These are phyloP conservation scores for Ophiostoma australiae DNA, from an alignment of 2,329 filamentous ascomycete species.

Conservation along the genomic window DNA sequence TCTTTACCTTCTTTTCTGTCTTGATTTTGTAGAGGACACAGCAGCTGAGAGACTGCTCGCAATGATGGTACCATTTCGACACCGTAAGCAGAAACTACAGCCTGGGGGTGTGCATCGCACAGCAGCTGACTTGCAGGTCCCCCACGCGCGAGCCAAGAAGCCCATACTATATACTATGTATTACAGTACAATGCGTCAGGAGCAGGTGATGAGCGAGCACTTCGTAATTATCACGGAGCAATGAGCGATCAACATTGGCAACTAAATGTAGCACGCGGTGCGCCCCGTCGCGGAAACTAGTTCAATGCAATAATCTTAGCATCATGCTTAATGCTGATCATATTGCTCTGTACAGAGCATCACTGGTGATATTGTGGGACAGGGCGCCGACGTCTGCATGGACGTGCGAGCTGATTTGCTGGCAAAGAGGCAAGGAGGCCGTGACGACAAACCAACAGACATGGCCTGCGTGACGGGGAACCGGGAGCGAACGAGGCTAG, in stretches of 20 bases:
- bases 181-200: too few species aligned
- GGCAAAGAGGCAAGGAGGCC: not conserved
- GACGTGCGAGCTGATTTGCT: not conserved
- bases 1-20: too few species aligned
- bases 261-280: not conserved
- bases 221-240: too few species aligned
- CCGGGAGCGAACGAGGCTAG: not conserved
- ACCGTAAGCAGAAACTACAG: not conserved
- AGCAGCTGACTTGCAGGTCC: too few species aligned
- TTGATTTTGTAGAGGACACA: too few species aligned
- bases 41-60: not conserved
- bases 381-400: not conserved
- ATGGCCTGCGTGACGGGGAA: not conserved
- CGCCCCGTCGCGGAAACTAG: not conserved
- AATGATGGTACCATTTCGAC: not conserved
- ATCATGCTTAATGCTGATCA: not conserved
- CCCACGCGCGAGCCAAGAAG: too few species aligned
- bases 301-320: not conserved
- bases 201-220: too few species aligned
- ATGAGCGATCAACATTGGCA: not conserved
- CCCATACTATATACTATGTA: too few species aligned
- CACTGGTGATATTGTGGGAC: too few species aligned
- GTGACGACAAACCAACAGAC: slow-evolving; percentile 10
- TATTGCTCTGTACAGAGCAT: not conserved
- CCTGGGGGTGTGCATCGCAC: too few species aligned